Percentiles rank a stretch among this genome's conserved stretches.
Evolutionary conservation across 805 yeast genomes (phyloP).

Genomic region (Myxozyma mucilagina): DNA sequence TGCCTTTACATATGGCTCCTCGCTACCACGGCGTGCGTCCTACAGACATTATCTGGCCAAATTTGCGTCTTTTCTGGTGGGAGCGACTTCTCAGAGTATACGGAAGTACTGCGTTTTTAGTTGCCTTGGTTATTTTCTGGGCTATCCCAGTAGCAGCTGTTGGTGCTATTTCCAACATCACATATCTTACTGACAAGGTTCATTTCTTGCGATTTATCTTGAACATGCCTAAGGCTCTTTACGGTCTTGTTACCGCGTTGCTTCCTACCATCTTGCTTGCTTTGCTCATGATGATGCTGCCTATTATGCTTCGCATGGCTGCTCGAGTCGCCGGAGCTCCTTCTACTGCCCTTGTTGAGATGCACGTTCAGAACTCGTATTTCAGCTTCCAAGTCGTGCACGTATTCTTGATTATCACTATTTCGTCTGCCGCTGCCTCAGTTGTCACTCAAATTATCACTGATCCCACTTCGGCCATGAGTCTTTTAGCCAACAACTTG

Average conservation of each 20-base stretch:
- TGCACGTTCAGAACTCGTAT: conserved; percentile 83
- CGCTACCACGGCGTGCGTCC: conserved; percentile 68
- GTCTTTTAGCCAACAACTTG: conserved; percentile 67
- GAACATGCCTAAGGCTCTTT: conserved; percentile 64
- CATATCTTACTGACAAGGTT: conserved; percentile 66
- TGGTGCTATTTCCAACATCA: conserved; percentile 87
- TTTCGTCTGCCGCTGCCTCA: conserved; percentile 78
- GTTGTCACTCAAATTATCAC: conserved; percentile 73
- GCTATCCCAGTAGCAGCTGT: conserved; percentile 97
- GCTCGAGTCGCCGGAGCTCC: conserved; percentile 75
- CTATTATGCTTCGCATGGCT: conserved; percentile 74
- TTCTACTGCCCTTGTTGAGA: conserved; percentile 70
- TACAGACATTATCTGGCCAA: conserved; percentile 82
- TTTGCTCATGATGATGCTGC: conserved; percentile 80
- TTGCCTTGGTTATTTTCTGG: conserved; percentile 84
- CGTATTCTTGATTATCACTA: conserved; percentile 79
- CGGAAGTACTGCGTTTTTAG: conserved; percentile 57
- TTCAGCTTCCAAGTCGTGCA: conserved; percentile 90
- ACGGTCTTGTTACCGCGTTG: conserved; percentile 85
- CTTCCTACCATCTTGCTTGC: conserved; percentile 82
- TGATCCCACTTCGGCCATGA: conserved; percentile 69
- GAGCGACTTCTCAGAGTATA: conserved; percentile 58
- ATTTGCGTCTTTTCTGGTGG: conserved; percentile 58
- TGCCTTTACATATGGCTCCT: conserved; percentile 48
- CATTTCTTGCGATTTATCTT: conserved; percentile 74